Base-by-base conservation (phyloP, 2,329 filamentous ascomycete genomes). In the Juglanconis juglandina region DNA sequence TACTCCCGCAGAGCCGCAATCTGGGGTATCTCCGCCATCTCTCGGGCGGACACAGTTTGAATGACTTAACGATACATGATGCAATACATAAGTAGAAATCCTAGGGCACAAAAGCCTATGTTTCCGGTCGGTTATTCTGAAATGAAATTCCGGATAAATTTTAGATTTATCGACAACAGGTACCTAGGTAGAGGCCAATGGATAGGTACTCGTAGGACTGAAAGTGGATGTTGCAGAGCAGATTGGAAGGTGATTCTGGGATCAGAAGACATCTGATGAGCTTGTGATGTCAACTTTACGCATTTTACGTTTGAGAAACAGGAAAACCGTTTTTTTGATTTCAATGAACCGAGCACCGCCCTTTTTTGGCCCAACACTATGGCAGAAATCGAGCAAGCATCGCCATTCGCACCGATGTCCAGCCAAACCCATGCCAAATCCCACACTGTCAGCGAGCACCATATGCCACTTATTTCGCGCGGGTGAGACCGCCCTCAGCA, bases 401-500 rank as follows among this genome's bases (percentile, higher is more conserved):
- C 39, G 10, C 39, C 13, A n/a, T 33, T 11, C 35, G 17, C 30
- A 39, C 24, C 10, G 41, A 17, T 34, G 24, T 13, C 41, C 17
- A 33, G 24, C 24, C 5, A 10, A 11, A 58, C 42, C 17, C 30
- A 11, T 50, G 5, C 41, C 56, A 53, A 24, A 10, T 10, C 39
- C 24, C 39, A 42, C 10, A 13, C n/a, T 42, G 4, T 14, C 39
- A 42, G 10, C 10, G 10, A 10, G 24, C 9, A 30, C 6, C 17
- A 11, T 5, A 32, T 6, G 5, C 14, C n/a, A 3, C 34, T 42
- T 63, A 63, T 37, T 63, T 61, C 39, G 46, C 37, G 51, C 56
- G 49, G 11, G 56, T 60, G 24, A 63, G 61, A 33, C 61, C 61
- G 39, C 61, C 61, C 58, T 63, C 54, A 47, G 61, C 61, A 44